Evolutionary conservation across 2,329 filamentous ascomycete genomes (phyloP), one percentile per base, ranked within the genome.

Genomic region (Moelleriella libera): DNA sequence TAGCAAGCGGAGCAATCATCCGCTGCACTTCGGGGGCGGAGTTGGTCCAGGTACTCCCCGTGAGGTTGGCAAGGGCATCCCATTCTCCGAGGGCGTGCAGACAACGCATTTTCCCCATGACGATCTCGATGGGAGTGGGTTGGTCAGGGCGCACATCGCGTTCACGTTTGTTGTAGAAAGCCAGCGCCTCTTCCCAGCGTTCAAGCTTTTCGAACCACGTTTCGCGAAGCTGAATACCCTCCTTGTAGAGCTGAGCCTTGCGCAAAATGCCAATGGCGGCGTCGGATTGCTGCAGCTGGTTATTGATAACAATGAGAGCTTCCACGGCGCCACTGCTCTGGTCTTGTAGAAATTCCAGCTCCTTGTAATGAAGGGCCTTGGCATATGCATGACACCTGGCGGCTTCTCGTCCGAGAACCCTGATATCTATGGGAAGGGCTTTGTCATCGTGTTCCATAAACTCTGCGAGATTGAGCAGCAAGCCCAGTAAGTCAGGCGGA

Each of bases 371-470:
- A 40, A 99, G 71, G 8, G 92, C 92, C 66, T 99, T 99, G 34
- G 92, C 92, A 61, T 94, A 98, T 5, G 92, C 94, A 64, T 99
- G 92, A 55, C 94, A 98, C 57, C 94, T 90, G 21, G 86, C 90
- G 45, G 92, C 92, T 63, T 97, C 94, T 60, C 90, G 85, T 32
- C 94, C 94, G 9, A 98, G 75, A 8, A 92, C 88, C 45, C 92
- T 76, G 53, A 99, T 96, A 60, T 99, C 94, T 52, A 99, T 98
- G 2, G 92, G 92, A 46, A 99, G 70, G 11, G 94, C 90, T 64
- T 98, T 98, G 63, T 99, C 92, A 57, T 98, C 94, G 59, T 98
- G 92, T 62, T 99, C 92, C 92, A 99, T 99, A 63, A 98, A 99
- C 62, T 99, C 92, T 28, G 92, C 92, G 45, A 99, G 75, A 59